Base-by-base conservation (phyloP, 331 rosid genomes). In the Cydonia oblonga region DNA sequence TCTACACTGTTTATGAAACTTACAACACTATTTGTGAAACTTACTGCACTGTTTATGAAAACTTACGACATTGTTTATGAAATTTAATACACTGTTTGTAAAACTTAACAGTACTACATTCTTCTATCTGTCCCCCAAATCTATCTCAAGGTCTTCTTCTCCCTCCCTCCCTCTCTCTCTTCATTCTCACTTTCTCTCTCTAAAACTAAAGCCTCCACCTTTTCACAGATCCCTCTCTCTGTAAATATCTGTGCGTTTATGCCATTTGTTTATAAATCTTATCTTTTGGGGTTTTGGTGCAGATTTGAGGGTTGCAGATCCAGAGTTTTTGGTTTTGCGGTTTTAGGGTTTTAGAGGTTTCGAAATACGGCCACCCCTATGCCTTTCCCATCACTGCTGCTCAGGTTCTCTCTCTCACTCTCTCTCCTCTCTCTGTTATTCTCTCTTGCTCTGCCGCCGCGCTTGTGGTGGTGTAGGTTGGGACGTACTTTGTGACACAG, bases 401-500 rank as follows among this genome's bases (percentile, higher is more conserved):
- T 72, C 98, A 93, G 98, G 98, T 83, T 80, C 60, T 49, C n/a
- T 29, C 26, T 62, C 12, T 35, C 38, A 2, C 30, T 32, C 25
- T 44, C 46, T 29, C 25, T 35, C 68, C 63, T 20, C 51, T 69
- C 24, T 53, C 23, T 38, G 8, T 33, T 24, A 24, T 6, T 68
- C 3, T 57, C n/a, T n/a, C 15, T 40, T 6, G 44, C 12, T 59
- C 24, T 35, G 19, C 69, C 11, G 74, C 26, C 13, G 19, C 22
- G 35, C 69, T 69, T 71, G 35, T 63, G 65, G 65, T 74, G 73
- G 72, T 6, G 73, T 76, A 95, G 98, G 89, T 95, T 59, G 98
- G 98, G 58, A 88, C 97, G 28, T 95, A 95, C 88, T 95, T 95
- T 71, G 98, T 95, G 62, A 90, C 93, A 72, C 98, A 95, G 83